Conservation (phyloP, 768 basidiomycete genomes). For the Xanthoconium purpureum region DNA sequence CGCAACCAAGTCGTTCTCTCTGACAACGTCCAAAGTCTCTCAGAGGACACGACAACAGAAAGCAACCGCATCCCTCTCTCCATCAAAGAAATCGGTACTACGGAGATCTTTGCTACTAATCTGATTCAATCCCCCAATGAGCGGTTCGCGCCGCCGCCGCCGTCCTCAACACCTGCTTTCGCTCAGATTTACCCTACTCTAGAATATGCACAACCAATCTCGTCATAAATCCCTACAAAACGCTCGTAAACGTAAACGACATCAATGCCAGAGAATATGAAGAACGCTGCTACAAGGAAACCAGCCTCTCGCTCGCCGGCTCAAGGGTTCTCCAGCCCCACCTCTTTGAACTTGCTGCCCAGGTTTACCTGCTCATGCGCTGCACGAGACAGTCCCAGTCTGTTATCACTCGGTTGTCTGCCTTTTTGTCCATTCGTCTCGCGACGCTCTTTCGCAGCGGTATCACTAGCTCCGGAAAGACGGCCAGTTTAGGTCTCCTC, state of each 20-base stretch:
- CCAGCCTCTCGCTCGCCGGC: constrained; percentile 53
- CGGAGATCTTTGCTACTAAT: constrained; percentile 86
- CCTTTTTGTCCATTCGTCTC: not conserved
- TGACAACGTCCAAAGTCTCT: constrained; percentile 65
- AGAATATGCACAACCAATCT: constrained; percentile 68
- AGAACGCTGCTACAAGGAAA: constrained; percentile 79
- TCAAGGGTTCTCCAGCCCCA: constrained; percentile 76
- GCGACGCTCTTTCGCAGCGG: too few relatives aligned
- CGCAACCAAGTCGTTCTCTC: constrained; percentile 89
- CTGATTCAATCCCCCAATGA: constrained; percentile 93
- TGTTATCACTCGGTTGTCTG: constrained; percentile 62
- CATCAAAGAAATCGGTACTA: constrained; percentile 88
- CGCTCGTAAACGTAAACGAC: constrained; percentile 79
- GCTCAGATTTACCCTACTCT: constrained; percentile 81
- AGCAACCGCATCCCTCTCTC: constrained; percentile 78
- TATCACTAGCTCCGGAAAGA: constrained; percentile 86
- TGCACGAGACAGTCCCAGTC: constrained; percentile 74
- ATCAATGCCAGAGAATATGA: constrained; percentile 78
- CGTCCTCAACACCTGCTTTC: constrained; percentile 82
- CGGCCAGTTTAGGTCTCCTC: constrained; percentile 68
- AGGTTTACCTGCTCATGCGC: constrained; percentile 79
- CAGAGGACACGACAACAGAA: constrained; percentile 58
- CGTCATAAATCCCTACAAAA: constrained; percentile 81
- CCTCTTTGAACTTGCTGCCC: constrained; percentile 82
- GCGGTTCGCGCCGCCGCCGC: constrained; percentile 79